Evolutionary conservation across 208 protist genomes (phyloP), one percentile per base, ranked within the genome.

Genomic region (Acanthamoeba healyi): DNA sequence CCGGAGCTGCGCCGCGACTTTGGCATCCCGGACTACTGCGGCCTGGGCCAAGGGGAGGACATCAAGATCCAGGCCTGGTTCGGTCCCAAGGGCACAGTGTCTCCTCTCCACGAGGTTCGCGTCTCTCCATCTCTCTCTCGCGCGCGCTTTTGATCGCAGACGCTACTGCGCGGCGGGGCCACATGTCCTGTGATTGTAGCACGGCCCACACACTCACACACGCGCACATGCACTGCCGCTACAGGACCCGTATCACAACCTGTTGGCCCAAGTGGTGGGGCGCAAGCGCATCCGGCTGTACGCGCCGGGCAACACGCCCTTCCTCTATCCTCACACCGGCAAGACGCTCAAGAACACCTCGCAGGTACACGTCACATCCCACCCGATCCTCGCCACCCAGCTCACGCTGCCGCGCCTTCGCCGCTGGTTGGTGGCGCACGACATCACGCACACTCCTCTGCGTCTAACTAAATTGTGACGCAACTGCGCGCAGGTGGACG

Each of bases 221-320:
- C 22, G 12, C 10, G 54, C 54, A n/a, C n/a, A n/a, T n/a, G n/a
- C n/a, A n/a, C n/a, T n/a, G n/a, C n/a, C n/a, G n/a, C n/a, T n/a
- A n/a, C 94, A 93, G 61, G 95, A 96, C 38, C 94, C 92, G 17
- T 88, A 95, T 24, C 32, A 96, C 51, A 96, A 96, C 49, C 58
- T 96, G 29, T 42, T 96, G 19, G 72, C 79, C 58, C 95, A 96
- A 92, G 94, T 96, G 0, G 94, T 96, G 26, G 95, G 95, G 15
- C 56, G 36, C 0, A 96, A 96, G 42, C 94, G 93, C 44, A 95
- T 96, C 10, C 26, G 44, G 42, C 49, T 96, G 3, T 96, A 94
- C 36, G 9, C 40, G 2, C 29, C 42, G 6, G 34, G 74, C 24
- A 40, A 95, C 54, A 94, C 95, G 3, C 29, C 58, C 24, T 42